phyloP scores from a whole-genome alignment of 805 yeast species.

The Zygoascus flipseniorum region DNA sequence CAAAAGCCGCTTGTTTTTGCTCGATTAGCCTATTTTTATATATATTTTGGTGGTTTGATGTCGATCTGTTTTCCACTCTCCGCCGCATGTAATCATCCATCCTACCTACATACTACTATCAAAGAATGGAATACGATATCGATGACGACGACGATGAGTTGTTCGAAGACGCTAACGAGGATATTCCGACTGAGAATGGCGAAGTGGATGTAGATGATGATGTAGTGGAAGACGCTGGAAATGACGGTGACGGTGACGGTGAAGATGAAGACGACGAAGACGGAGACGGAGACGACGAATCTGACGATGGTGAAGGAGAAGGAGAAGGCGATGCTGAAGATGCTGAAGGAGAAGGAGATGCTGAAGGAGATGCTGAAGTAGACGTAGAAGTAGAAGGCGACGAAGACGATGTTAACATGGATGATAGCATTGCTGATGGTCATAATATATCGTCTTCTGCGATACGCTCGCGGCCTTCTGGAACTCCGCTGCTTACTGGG shows the following conservation, averaged over 20 bases:
- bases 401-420: conserved; percentile 13
- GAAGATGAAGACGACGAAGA: conserved; percentile 23
- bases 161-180: conserved; percentile 27
- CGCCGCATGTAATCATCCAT: neutral
- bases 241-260: conserved; percentile 24
- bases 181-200: conserved; percentile 16
- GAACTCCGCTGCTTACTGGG: conserved; percentile 1
- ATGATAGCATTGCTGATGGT: conserved; percentile 17
- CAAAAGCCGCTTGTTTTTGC: conserved; percentile 31
- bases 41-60: too few species aligned
- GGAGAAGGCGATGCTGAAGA: conserved; percentile 26
- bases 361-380: conserved; percentile 11
- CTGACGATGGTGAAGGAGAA: conserved; percentile 21
- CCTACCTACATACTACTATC: conserved; percentile 2
- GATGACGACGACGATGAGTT: conserved; percentile 26
- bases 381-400: conserved; percentile 4
- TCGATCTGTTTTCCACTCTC: too few species aligned
- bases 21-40: conserved; percentile 14
- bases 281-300: conserved; percentile 22
- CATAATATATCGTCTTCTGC: conserved; percentile 6
- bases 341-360: conserved; percentile 8
- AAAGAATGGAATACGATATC: conserved; percentile 16
- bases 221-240: conserved; percentile 24
- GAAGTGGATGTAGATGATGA: conserved; percentile 23
- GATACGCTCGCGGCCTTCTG: neutral